Evolutionary conservation across 2,329 filamentous ascomycete species (phyloP).

Genomic region (Scedosporium dehoogii): DNA sequence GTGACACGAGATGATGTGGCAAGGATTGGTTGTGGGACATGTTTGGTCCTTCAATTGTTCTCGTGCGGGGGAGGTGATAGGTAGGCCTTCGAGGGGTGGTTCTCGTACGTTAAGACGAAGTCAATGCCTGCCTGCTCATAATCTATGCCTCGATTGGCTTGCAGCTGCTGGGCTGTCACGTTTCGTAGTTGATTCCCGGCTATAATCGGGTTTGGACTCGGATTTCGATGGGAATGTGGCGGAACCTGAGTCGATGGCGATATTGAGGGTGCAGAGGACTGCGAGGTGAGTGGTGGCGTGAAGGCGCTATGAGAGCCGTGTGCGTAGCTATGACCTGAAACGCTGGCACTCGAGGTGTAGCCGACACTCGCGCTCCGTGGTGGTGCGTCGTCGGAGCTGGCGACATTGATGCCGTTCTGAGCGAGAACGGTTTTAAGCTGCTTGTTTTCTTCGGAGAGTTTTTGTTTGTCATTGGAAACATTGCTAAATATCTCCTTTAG

Average conservation of each 20-base stretch:
- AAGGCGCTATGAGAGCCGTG: constrained; percentile 34
- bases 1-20: not conserved
- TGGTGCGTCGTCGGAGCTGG: constrained; percentile 29
- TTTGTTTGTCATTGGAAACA: constrained; percentile 65
- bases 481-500: constrained; percentile 77
- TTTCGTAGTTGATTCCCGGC: constrained; percentile 21
- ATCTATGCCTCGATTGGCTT: constrained; percentile 41
- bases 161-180: constrained; percentile 15
- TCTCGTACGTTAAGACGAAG: constrained; percentile 81
- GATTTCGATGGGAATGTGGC: constrained; percentile 11
- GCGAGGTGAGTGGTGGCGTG: constrained; percentile 36
- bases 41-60: not conserved
- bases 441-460: constrained; percentile 68
- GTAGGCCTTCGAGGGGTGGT: constrained; percentile 52
- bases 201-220: constrained; percentile 15
- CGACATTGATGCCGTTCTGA: constrained; percentile 38
- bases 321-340: constrained; percentile 50
- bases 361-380: constrained; percentile 34
- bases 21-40: not conserved
- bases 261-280: constrained; percentile 31
- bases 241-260: constrained; percentile 21
- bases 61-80: constrained; percentile 50
- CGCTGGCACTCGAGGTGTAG: constrained; percentile 44
- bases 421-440: constrained; percentile 52
- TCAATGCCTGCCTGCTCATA: constrained; percentile 80